Evolutionary conservation across 2,329 filamentous ascomycete species (phyloP), one percentile per base, ranked within the genome.

Genomic region (Colletotrichum incanum): DNA sequence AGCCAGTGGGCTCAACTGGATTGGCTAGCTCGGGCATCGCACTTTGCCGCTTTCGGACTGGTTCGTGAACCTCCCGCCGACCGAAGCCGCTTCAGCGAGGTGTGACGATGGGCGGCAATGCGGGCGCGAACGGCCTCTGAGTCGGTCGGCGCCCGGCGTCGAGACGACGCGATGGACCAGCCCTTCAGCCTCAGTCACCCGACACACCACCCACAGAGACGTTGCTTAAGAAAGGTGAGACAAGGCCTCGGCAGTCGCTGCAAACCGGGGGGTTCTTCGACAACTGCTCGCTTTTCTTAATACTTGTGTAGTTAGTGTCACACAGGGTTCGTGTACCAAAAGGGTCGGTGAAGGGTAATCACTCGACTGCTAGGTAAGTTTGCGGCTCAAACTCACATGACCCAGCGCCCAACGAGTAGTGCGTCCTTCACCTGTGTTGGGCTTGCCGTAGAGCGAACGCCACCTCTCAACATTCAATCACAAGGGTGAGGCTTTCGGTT

Each of bases 371-470:
- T 12, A 43, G 43, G 41, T 69, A 64, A 28, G 52, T 68, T 63
- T 63, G 69, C 55, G 65, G 69, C 69, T 72, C 69, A 69, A 69
- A 69, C 69, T 69, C 58, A 72, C 59, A 66, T 72, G 65, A 64
- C 45, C 50, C 43, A 50, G 45, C 56, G 16, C 55, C 43, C 43
- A 56, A 26, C 65, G 20, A 43, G 14, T 34, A 45, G 65, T 50
- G 47, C 39, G 11, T 59, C 58, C 50, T 54, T 55, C 18, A 34
- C 26, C 59, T 50, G 11, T 45, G 45, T 69, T 69, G 37, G 37
- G 47, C 28, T 28, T 34, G 18, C 28, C 62, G 43, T 43, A 47
- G 58, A 54, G 18, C 37, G 23, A 43, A 50, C 65, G 65, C 65
- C 69, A 63, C 56, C 20, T 52, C 31, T 52, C 31, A 39, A 62